Percentiles rank a stretch among this genome's conserved stretches.
Conservation (phyloP, 208 protist genomes). For the Trypanosoma cruzi region DNA sequence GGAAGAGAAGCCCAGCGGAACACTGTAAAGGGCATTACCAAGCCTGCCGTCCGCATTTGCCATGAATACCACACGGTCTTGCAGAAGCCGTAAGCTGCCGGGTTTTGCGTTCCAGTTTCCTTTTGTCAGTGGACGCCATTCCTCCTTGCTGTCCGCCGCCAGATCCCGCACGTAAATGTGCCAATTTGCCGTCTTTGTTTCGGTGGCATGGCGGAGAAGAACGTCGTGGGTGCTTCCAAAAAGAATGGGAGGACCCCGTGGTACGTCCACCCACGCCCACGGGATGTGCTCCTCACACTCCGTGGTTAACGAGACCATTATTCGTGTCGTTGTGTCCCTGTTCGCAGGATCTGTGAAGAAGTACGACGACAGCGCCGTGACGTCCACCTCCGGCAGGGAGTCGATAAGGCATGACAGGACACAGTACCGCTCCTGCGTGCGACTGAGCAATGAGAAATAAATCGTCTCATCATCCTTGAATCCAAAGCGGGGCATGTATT, state of each 20-base stretch:
- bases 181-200: constrained; percentile 60
- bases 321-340: background rate
- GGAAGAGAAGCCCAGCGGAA: constrained; percentile 33
- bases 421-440: constrained; percentile 67
- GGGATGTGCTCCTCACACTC: constrained; percentile 68
- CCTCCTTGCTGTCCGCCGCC: constrained; percentile 15
- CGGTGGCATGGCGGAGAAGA: constrained; percentile 51
- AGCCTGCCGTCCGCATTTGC: constrained; percentile 67
- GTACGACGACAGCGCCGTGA: constrained; percentile 31
- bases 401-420: constrained; percentile 62
- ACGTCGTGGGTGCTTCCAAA: constrained; percentile 60
- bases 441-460: constrained; percentile 66
- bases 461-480: constrained; percentile 69
- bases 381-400: constrained; percentile 40
- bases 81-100: constrained; percentile 26
- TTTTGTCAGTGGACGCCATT: constrained; percentile 64
- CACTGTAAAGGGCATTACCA: constrained; percentile 50
- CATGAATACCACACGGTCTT: constrained; percentile 53
- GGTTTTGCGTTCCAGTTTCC: constrained; percentile 76
- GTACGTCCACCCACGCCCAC: constrained; percentile 82
- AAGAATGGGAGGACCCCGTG: constrained; percentile 40
- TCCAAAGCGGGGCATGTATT: constrained; percentile 87
- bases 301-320: constrained; percentile 17
- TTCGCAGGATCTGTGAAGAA: constrained; percentile 18
- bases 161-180: constrained; percentile 53